Evolutionary conservation across 1,139 yeast genomes (phyloP), one percentile per base, ranked within the genome.

Genomic region (Kurtzmaniella quercitrusa): DNA sequence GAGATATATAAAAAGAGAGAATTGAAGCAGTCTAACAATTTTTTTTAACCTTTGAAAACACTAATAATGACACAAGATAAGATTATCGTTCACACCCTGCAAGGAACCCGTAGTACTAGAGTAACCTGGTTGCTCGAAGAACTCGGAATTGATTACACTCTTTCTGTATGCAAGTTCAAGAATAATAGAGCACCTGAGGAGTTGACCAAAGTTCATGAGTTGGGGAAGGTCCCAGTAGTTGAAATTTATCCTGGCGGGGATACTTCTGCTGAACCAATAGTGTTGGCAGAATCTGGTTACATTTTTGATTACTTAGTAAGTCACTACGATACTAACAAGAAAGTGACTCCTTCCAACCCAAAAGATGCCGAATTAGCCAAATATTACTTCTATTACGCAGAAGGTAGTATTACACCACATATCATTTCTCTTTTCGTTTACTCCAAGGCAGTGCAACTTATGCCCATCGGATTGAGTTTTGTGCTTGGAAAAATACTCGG

Each of bases 81-180:
- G 41, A 51, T 63, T 17, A 55, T 53, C 41, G 55, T 63, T 18
- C 59, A 62, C 46, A 57, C 73, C 70, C 68, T 76, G 48, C 65
- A 70, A 47, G 59, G 66, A 29, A 73, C 81, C n/a, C 65, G 83
- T 42, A 63, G 80, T 5, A 68, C 65, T 41, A 63, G 82, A 34
- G 61, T 76, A 15, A 50, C 70, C 29, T 77, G 81, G 79, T 59
- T 75, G 21, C 58, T 77, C 16, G 81, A 75, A 47, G 71, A 73
- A 43, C 59, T 78, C 12, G 63, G 62, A 23, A 51, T 76, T 16
- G 67, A 68, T 34, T 77, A 73, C 49, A 70, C 12, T 10, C n/a
- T 27, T n/a, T 27, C 31, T 10, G 31, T 27, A 4, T 27, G n/a
- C 31, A 27, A 27, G 31, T 27, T 27, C 10, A 27, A 5, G 7